Evolutionary conservation across 1,284 basidiomycete species (phyloP), one percentile per base, ranked within the genome.

Genomic region (Sporisorium sorghi): DNA sequence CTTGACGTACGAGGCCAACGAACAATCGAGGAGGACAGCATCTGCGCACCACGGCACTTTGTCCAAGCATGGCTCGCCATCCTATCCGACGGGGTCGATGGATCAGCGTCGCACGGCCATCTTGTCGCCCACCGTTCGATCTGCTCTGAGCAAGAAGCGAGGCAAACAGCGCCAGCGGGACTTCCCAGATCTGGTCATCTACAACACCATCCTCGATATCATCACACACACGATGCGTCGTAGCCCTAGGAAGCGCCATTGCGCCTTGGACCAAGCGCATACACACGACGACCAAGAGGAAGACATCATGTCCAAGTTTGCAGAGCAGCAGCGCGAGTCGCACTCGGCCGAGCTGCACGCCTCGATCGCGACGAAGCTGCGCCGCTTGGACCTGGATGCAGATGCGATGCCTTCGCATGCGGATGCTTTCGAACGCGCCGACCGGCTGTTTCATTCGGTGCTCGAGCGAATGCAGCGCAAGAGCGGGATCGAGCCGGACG

Each of bases 161-260:
- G 30, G 53, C 23, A 52, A 39, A 7, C 60, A 51, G 11, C 37
- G 26, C 15, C 56, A 53, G 12, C 14, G 43, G 1, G 54, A 59
- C n/a, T 75, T 63, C 39, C 73, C 73, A 2, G 61, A 72, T 24
- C 47, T 67, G n/a, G 43, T 55, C 19, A 76, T 62, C 9, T 76
- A 72, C 65, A 76, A 76, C 35, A 72, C 65, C 19, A 50, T 76
- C 9, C 58, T 76, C 26, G 49, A 69, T 49, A 66, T 72, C 19
- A 62, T 76, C 40, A 59, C 59, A 10, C 53, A 65, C 12, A 72
- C 56, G 5, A 46, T 72, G 15, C 69, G 52, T 54, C 44, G 62
- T 23, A 60, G 56, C 39, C 39, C 58, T 11, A 53, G 50, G 0
- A 33, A 23, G 5, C 59, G 51, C 30, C 46, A 30, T 17, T 35